Evolutionary conservation across 2,329 filamentous ascomycete genomes (phyloP).

Genomic region (Pseudonectria buxi): DNA sequence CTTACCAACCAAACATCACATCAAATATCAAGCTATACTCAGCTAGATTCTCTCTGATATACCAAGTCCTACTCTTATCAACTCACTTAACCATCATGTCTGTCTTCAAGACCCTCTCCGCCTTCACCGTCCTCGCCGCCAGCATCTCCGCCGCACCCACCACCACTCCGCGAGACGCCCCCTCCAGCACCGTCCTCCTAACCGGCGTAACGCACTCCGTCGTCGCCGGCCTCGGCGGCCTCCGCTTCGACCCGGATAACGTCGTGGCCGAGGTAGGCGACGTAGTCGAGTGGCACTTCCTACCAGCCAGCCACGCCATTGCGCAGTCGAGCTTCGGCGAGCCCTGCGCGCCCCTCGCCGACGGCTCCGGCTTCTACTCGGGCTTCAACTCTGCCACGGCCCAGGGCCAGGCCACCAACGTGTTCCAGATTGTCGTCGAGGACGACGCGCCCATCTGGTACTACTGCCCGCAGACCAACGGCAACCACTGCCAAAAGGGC

Average conservation of each 20-base stretch:
- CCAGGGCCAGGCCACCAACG: conserved; percentile 30
- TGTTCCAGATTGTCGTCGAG: conserved; percentile 39
- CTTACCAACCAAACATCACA: no score
- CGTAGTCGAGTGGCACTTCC: conserved; percentile 49
- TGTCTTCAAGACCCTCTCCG: conserved; percentile 22
- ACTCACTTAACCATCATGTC: conserved; percentile 22
- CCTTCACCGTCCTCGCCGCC: conserved; percentile 23
- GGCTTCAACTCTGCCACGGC: conserved; percentile 37
- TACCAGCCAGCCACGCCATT: conserved; percentile 44
- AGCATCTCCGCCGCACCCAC: conserved; percentile 28
- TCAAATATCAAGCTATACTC: no score
- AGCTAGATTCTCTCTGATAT: no score
- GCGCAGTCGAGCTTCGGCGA: conserved; percentile 35
- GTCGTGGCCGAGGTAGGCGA: conserved; percentile 43
- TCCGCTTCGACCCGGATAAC: conserved; percentile 44
- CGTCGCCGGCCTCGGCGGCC: conserved; percentile 37
- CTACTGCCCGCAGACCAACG: conserved; percentile 36
- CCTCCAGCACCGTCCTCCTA: conserved; percentile 27
- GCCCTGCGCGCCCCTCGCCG: conserved; percentile 35
- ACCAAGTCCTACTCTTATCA: not conserved
- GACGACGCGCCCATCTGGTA: conserved; percentile 37
- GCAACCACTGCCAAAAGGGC: conserved; percentile 40
- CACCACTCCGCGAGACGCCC: conserved; percentile 16
- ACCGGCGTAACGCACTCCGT: conserved; percentile 40
- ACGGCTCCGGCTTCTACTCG: conserved; percentile 36